Base-by-base conservation (phyloP, 352 stramenopile genomes). In the Saprolegnia parasitica region DNA sequence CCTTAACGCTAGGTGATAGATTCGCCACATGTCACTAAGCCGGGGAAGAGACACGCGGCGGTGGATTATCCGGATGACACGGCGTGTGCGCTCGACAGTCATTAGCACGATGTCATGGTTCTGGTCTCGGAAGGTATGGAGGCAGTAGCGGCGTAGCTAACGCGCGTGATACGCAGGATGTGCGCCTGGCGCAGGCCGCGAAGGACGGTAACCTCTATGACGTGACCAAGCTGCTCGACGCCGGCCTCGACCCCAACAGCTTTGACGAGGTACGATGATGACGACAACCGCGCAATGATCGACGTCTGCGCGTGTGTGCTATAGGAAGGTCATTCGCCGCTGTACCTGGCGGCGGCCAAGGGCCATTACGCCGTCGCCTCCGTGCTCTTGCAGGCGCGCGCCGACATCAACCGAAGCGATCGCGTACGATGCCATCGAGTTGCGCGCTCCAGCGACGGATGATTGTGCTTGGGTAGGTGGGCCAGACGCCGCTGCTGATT, bases 41-140 rank as follows among this genome's bases (percentile, higher is more conserved):
- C 3, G 52, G 11, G 52, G 52, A n/a, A 40, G n/a, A 60, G 52
- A 60, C 52, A 60, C 52, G 52, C 52, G 52, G 24, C 24, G 24
- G 3, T 1, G 1, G n/a, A 60, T 49, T 49, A 49, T 49, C 42
- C 42, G 35, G 52, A 60, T 55, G 24, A 55, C 47, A 55, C 24
- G 24, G n/a, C 24, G 16, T n/a, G 13, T 4, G 42, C 42, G 42
- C 42, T 15, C 42, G 18, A n/a, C n/a, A 16, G 52, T 60, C 52
- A 60, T 60, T 60, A 60, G 35, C 16, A 60, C 52, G 35, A 60
- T 60, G 52, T 60, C 52, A 60, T 60, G 52, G 52, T 60, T 60
- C n/a, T 60, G 52, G 52, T 60, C 35, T 2, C 52, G 52, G 13
- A 60, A 60, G 52, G 52, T 60, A 40, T 20, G 11, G 24, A 16